Evolutionary conservation across 768 basidiomycete species (phyloP).

Genomic region (Hortiboletus flavorubellus): DNA sequence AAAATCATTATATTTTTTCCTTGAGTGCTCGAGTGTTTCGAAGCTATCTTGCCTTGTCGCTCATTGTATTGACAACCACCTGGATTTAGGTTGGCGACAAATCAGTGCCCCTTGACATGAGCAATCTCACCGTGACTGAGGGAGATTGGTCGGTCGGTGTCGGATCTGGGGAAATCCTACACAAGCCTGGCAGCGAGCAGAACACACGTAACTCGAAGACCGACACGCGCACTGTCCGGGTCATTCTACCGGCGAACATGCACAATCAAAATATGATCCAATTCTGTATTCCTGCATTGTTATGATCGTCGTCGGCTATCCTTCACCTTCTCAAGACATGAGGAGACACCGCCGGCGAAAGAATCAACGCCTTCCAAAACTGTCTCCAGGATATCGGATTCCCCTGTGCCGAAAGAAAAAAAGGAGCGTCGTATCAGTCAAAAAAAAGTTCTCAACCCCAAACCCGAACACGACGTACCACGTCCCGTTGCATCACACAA

Average conservation of each 20-base stretch:
- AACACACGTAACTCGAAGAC: too few species aligned
- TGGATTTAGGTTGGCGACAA: not conserved
- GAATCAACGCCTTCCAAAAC: slow-evolving; percentile 65
- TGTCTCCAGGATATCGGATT: slow-evolving; percentile 77
- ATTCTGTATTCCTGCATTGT: not conserved
- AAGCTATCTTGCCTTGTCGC: not conserved
- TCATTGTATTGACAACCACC: too few species aligned
- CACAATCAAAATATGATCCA: not conserved
- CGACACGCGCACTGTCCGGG: too few species aligned
- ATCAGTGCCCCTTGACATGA: not conserved
- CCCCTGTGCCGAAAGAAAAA: slow-evolving; percentile 41
- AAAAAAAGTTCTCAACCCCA: not conserved
- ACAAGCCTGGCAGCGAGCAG: too few species aligned
- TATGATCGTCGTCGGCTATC: not conserved
- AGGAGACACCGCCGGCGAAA: slow-evolving; percentile 49
- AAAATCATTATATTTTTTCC: not conserved
- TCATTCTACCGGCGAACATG: not conserved
- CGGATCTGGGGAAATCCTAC: too few species aligned
- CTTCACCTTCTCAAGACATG: slow-evolving; percentile 43
- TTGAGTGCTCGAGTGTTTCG: not conserved
- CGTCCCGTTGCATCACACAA: slow-evolving; percentile 66
- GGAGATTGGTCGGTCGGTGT: too few species aligned
- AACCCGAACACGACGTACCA: slow-evolving; percentile 35
- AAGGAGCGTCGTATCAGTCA: not conserved
- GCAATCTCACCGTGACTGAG: too few species aligned